Conservation (phyloP, 768 basidiomycete species). For the Rhodotorula toruloides region DNA sequence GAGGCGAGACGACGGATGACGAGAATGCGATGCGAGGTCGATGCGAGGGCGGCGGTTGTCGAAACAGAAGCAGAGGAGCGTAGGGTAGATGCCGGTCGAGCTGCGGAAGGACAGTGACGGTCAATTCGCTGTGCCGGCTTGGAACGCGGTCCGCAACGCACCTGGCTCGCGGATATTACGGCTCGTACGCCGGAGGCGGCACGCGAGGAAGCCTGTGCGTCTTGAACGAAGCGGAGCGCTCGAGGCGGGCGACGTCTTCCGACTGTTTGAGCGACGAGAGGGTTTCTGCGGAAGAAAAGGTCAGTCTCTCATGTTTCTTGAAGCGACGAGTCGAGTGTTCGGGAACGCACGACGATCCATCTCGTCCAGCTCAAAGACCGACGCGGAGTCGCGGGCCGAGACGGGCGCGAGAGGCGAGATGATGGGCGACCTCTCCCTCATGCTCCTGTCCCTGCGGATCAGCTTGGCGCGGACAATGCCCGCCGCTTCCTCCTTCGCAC, state of each 20-base stretch:
- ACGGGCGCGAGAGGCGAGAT: too few species aligned
- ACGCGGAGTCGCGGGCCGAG: background rate
- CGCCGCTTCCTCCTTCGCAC: background rate
- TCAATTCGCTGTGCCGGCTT: too few species aligned
- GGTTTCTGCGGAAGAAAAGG: background rate
- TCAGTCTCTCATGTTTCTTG: background rate
- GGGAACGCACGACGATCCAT: background rate
- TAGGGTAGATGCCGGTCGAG: too few species aligned
- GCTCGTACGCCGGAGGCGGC: constrained; percentile 4
- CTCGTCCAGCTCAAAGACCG: background rate
- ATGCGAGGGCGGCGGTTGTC: too few species aligned
- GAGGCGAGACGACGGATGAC: too few species aligned
- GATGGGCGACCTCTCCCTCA: background rate
- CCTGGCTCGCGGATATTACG: too few species aligned
- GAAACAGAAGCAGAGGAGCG: too few species aligned
- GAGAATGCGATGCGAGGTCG: too few species aligned
- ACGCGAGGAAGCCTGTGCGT: background rate
- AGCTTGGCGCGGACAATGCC: background rate
- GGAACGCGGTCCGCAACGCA: too few species aligned
- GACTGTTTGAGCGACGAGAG: background rate
- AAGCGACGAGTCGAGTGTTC: background rate
- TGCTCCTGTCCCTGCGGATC: background rate
- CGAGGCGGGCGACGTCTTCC: background rate
- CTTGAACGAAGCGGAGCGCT: background rate
- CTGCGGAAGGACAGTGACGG: too few species aligned